Conservation (phyloP, 2,329 filamentous ascomycete genomes). For the Gliomastix tumulicola region DNA sequence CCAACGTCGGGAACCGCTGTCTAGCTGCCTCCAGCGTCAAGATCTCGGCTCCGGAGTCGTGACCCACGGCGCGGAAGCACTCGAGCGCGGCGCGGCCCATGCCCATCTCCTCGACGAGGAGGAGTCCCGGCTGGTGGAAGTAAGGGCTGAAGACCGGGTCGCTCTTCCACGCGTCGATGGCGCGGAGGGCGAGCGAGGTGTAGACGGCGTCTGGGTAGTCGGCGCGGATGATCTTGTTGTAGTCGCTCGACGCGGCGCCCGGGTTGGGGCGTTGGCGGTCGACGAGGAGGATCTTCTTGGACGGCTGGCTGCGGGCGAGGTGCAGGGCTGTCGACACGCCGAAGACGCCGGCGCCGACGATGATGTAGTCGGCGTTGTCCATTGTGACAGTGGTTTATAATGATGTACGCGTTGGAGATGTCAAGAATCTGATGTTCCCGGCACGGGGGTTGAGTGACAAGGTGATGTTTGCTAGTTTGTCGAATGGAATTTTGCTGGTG, state of each 20-base stretch:
- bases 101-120: not conserved
- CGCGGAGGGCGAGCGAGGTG: conserved; percentile 41
- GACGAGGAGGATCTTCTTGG: not conserved
- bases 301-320: conserved; percentile 20
- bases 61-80: not conserved
- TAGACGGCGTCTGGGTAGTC: conserved; percentile 53
- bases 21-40: not conserved
- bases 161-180: conserved; percentile 30
- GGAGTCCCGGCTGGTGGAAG: conserved; percentile 19
- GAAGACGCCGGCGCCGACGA: conserved; percentile 39
- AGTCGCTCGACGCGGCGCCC: conserved; percentile 40
- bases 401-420: too few species aligned
- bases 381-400: too few species aligned
- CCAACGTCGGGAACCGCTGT: not conserved
- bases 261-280: not conserved
- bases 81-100: not conserved
- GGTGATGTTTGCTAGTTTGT: too few species aligned
- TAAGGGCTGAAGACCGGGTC: conserved; percentile 34
- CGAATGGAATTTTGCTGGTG: too few species aligned
- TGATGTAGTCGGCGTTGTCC: conserved; percentile 11
- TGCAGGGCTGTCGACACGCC: conserved; percentile 42
- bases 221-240: conserved; percentile 54
- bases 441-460: too few species aligned
- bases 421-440: too few species aligned
- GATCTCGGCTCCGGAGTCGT: not conserved